Evolutionary conservation across 2,329 filamentous ascomycete species (phyloP).

Genomic region (Ophiostoma populinum): DNA sequence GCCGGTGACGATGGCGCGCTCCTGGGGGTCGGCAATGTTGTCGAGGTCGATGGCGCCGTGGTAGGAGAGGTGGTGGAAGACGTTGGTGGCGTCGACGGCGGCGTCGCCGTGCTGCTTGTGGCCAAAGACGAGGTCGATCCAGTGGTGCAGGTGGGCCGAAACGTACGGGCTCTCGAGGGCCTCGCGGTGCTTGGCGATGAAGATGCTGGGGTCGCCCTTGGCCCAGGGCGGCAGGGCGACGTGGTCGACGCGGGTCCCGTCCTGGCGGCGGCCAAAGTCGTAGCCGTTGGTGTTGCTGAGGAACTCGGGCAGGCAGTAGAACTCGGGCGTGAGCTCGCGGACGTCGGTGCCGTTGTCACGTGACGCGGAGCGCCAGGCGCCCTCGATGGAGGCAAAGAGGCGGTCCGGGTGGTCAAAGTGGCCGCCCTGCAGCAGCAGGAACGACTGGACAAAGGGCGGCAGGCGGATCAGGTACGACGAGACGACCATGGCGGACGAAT

Average conservation of each 20-base stretch:
- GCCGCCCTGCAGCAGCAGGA: slow-evolving; percentile 84
- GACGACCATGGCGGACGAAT: slow-evolving; percentile 98
- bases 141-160: slow-evolving; percentile 73
- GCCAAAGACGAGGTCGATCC: slow-evolving; percentile 94
- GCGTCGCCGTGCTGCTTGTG: slow-evolving; percentile 87
- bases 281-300: slow-evolving; percentile 86
- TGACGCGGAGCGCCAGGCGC: slow-evolving; percentile 82
- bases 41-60: slow-evolving; percentile 87
- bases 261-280: slow-evolving; percentile 78
- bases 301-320: slow-evolving; percentile 93
- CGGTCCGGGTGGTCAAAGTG: slow-evolving; percentile 92
- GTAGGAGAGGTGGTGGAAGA: slow-evolving; percentile 93
- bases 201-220: slow-evolving; percentile 87
- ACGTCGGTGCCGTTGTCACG: slow-evolving; percentile 86
- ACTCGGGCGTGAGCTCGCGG: slow-evolving; percentile 85
- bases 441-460: slow-evolving; percentile 92
- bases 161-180: slow-evolving; percentile 88
- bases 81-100: slow-evolving; percentile 78
- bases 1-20: slow-evolving; percentile 74
- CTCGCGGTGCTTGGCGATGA: slow-evolving; percentile 89
- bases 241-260: slow-evolving; percentile 61
- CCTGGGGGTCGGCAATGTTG: slow-evolving; percentile 72
- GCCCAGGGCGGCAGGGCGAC: slow-evolving; percentile 92
- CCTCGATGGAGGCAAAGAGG: slow-evolving; percentile 82
- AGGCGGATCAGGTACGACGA: slow-evolving; percentile 89